Evolutionary conservation across 1,284 basidiomycete species (phyloP), one percentile per base, ranked within the genome.

Genomic region (Rhodofomes roseus): DNA sequence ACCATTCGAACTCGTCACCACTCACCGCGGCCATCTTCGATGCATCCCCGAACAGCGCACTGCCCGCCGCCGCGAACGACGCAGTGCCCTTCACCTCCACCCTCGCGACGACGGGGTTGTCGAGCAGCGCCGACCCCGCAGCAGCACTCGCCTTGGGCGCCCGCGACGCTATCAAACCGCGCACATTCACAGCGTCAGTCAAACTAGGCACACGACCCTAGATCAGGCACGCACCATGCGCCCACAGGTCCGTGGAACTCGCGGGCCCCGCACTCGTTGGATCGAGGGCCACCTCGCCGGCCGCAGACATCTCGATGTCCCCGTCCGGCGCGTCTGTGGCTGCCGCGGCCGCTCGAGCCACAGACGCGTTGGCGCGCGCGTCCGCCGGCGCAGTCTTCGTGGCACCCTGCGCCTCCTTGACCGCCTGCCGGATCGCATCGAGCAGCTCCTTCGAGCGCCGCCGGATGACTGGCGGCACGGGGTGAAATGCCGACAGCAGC

Each of bases 371-470:
- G 14, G 57, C 22, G 25, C 12, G 36, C 22, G 27, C 44, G 22
- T 31, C 54, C 27, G 48, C 46, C 40, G 44, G 46, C 46, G 54
- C 55, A 34, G 59, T 44, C 2, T 52, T 51, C 8, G 43, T n/a
- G 20, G 37, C 22, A 25, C 61, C 63, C 60, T 75, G 63, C 56
- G 71, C 73, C 31, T 63, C 71, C 63, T 76, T 77, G 16, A 85
- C 73, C 5, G 81, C 80, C 18, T 76, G 76, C 51, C 80, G 79
- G 46, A 94, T 83, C 14, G 82, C 79, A 43, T 81, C 78, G 37
- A 89, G 72, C 31, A 93, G 73, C 66, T 90, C 89, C 58, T 80
- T 83, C 12, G 82, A 79, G 34, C 85, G 79, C 46, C 76, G 77
- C 58, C 82, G 80, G 22, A 91, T 75, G 8, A 88, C 75, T 16